phyloP scores from a whole-genome alignment of 2,329 filamentous ascomycete species.

The Colletotrichum tamarilloi region DNA sequence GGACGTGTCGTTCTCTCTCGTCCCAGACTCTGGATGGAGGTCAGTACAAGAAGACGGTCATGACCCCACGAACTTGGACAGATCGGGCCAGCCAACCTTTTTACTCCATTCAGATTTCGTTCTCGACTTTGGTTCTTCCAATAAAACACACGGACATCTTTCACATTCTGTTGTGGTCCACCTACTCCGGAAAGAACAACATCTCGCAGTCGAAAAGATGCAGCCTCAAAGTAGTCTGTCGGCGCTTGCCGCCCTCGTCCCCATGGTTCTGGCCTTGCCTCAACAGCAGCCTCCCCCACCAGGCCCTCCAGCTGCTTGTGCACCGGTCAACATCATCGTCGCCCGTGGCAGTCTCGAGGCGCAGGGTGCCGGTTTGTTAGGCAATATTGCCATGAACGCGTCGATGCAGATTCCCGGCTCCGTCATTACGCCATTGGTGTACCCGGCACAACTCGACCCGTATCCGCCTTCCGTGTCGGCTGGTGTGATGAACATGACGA shows the following conservation, averaged over 20 bases:
- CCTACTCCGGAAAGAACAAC: background rate
- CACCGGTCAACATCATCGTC: constrained; percentile 50
- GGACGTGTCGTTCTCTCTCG: constrained; percentile 9
- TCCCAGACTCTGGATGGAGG: constrained; percentile 18
- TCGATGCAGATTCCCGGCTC: constrained; percentile 47
- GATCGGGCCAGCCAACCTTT: background rate
- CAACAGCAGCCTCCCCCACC: background rate
- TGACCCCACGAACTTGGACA: background rate
- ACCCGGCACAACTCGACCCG: constrained; percentile 49
- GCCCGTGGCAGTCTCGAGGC: constrained; percentile 51
- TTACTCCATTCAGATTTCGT: background rate
- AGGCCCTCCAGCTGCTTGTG: background rate
- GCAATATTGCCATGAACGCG: constrained; percentile 46
- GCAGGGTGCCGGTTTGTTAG: constrained; percentile 47
- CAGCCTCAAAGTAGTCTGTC: constrained; percentile 16
- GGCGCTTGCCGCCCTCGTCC: constrained; percentile 18
- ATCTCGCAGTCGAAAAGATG: background rate
- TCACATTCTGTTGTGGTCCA: background rate
- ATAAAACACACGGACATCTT: background rate
- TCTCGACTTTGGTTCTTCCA: background rate
- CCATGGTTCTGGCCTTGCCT: constrained; percentile 11
- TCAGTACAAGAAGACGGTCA: constrained; percentile 28
- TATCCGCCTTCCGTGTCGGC: constrained; percentile 49
- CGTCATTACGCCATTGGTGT: constrained; percentile 47
- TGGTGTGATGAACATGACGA: constrained; percentile 46